Evolutionary conservation across 1,284 basidiomycete genomes (phyloP).

Genomic region (Amylostereum chailletii): DNA sequence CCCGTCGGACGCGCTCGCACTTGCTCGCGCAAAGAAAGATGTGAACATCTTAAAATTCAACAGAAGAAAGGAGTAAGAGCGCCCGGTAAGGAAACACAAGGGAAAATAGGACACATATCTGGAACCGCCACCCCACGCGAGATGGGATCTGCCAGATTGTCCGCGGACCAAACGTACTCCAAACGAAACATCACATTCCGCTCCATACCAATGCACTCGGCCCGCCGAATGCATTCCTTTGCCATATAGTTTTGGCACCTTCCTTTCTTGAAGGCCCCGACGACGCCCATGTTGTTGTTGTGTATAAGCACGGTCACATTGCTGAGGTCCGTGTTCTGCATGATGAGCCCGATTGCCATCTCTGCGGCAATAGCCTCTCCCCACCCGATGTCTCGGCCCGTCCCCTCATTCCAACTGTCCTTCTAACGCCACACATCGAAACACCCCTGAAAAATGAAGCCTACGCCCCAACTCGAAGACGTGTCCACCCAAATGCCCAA

Average conservation of each 20-base stretch:
- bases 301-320: conserved; percentile 19
- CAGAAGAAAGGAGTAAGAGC: neutral
- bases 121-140: conserved; percentile 18
- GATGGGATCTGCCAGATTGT: conserved; percentile 25
- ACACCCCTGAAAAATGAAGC: neutral
- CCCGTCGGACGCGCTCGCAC: neutral
- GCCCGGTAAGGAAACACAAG: neutral
- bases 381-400: conserved; percentile 2
- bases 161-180: conserved; percentile 19
- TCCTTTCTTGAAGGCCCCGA: conserved; percentile 27
- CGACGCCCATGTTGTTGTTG: conserved; percentile 32
- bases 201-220: conserved; percentile 13
- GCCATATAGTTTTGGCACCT: conserved; percentile 22
- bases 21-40: neutral
- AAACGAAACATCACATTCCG: conserved; percentile 18
- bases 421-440: neutral
- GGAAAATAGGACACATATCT: neutral
- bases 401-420: neutral
- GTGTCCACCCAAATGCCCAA: conserved; percentile 2
- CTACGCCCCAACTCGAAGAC: neutral
- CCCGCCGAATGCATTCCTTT: conserved; percentile 24
- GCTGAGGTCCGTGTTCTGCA: conserved; percentile 4
- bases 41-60: neutral
- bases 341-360: conserved; percentile 13
- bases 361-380: conserved; percentile 1